Evolutionary conservation across 1,284 basidiomycete genomes (phyloP), one percentile per base, ranked within the genome.

Genomic region (Ustilago esculenta): DNA sequence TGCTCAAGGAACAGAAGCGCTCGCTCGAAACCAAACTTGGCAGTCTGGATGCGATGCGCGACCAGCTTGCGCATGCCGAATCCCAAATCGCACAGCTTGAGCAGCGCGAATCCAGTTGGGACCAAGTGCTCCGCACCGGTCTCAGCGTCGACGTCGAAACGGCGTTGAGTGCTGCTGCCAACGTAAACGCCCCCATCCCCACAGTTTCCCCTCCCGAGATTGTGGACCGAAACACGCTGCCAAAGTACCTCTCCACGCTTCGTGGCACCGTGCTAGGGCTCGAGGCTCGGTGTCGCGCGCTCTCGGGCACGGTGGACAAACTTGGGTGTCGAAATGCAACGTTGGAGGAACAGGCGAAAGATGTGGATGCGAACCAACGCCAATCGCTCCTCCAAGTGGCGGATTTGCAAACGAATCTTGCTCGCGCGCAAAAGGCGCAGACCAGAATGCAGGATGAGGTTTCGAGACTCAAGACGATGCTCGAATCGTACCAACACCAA

Each of bases 1-100:
- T 76, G n/a, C 48, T 80, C 23, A 75, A 72, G 44, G 79, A 80
- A 43, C 66, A 77, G 41, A 80, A 80, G 51, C 55, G 69, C 4
- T 48, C 59, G 21, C 63, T 80, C 3, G 77, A 80, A 42, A 50
- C 54, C 39, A 73, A 73, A 36, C 15, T 75, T 3, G 49, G 71
- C 17, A 59, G 56, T 0, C 54, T 76, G 32, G 69, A 77, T 7
- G 29, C 60, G 29, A 25, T 77, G 23, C 59, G 73, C 12, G 52
- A 61, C 11, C 37, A 64, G 20, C 52, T 75, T 5, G 54, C 68
- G 9, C 39, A 48, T 8, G 47, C 60, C 2, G 82, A 82, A 29
- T 55, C 69, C 12, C 47, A 68, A 14, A 63, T 82, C 5, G 48
- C 51, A 2, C 68, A 77, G 20, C 47, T 81, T 10, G 68, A 79